These are phyloP conservation scores for Plantago rigida DNA, from an alignment of 305 asterid species.

Conservation along the genomic window DNA sequence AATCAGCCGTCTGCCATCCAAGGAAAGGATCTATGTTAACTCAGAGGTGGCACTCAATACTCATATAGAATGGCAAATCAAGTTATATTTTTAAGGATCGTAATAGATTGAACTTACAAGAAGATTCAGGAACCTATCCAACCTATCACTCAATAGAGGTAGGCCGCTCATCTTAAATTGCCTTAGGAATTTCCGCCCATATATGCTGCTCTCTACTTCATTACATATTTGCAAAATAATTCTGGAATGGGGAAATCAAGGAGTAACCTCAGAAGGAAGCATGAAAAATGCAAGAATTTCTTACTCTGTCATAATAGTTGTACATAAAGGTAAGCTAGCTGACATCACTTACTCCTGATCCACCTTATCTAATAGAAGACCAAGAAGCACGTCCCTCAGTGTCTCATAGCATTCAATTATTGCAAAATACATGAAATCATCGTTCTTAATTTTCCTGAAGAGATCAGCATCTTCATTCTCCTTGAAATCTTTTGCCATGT, in stretches of 20 bases:
- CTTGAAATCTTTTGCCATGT: conserved; percentile 91
- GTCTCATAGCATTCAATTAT: conserved; percentile 86
- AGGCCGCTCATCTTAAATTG: conserved; percentile 69
- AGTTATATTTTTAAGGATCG: conserved; percentile 14
- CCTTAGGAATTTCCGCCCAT: conserved; percentile 40
- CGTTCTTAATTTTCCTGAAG: conserved; percentile 70
- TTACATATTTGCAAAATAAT: conserved; percentile 50
- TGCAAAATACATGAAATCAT: conserved; percentile 80
- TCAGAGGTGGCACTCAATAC: conserved; percentile 21
- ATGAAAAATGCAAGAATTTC: too few species aligned
- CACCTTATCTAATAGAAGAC: conserved; percentile 48
- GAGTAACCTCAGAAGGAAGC: background rate
- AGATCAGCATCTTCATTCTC: conserved; percentile 81
- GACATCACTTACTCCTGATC: conserved; percentile 56
- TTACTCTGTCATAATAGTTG: background rate
- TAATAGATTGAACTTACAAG: conserved; percentile 44
- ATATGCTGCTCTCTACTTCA: conserved; percentile 61
- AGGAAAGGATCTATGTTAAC: conserved; percentile 15
- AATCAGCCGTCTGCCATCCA: conserved; percentile 46
- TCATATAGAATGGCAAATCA: conserved; percentile 19
- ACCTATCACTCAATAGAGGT: conserved; percentile 59
- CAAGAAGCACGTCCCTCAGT: conserved; percentile 51
- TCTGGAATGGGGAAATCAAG: conserved; percentile 34
- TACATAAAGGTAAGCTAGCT: conserved; percentile 22
- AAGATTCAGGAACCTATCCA: conserved; percentile 60